Base-by-base conservation (phyloP, 1,284 basidiomycete species). In the Fomes fomentarius region DNA sequence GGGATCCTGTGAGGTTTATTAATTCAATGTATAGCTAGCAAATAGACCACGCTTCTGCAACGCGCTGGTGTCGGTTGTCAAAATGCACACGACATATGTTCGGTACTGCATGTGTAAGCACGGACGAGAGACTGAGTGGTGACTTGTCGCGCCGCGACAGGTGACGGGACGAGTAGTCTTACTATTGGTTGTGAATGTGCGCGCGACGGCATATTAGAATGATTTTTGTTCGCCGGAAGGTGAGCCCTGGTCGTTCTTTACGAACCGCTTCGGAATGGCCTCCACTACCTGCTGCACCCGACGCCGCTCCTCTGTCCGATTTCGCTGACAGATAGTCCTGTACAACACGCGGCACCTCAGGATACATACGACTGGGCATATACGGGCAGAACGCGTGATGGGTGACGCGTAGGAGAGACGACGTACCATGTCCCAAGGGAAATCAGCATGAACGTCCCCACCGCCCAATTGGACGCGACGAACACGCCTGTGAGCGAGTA, bases 321-420 rank as follows among this genome's bases (percentile, higher is more conserved):
- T 78, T 43, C 73, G 76, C 60, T 84, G 81, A 66, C 87, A 90
- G 35, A 88, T 74, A 47, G 83, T 77, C 84, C 87, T 88, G 56
- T 21, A 46, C 2, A 40, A n/a, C 37, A n/a, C 7, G 19, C 19
- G 10, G 14, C 24, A 22, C 38, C 21, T 40, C 38, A 40, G 21
- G 21, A 22, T 26, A 24, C n/a, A 54, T 6, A 14, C n/a, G 33
- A 25, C 31, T 21, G 24, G 28, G 34, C 25, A 14, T 42, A 54
- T 25, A 38, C 38, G 41, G 49, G 17, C 34, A 19, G 25, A 37
- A 45, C 4, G 5, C n/a, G 43, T 14, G 30, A 50, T 24, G 14
- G 25, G 15, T 24, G n/a, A n/a, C n/a, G n/a, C n/a, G 14, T 50
- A 30, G 47, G 26, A 39, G 21, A 15, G 0, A 39, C 14, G 26